phyloP scores from a whole-genome alignment of 306 rosid species.

The Vigna unguiculata region DNA sequence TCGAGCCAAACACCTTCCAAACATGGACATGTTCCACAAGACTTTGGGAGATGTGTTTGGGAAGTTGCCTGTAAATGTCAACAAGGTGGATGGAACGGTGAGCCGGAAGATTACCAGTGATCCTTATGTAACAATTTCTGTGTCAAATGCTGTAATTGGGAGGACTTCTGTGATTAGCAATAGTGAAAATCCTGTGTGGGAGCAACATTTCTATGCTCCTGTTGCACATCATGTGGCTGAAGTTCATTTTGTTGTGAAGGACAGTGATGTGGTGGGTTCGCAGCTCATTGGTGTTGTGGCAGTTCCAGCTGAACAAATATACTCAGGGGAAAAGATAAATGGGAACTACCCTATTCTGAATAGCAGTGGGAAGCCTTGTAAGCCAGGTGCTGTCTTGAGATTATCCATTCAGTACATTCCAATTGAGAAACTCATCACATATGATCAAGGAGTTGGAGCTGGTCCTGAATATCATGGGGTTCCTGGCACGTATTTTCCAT shows the following conservation, averaged over 20 bases:
- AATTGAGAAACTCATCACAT: slow-evolving; percentile 67
- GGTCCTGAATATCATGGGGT: slow-evolving; percentile 91
- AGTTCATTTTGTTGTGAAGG: slow-evolving; percentile 87
- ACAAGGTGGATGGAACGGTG: slow-evolving; percentile 66
- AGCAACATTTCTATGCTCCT: slow-evolving; percentile 80
- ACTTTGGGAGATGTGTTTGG: slow-evolving; percentile 79
- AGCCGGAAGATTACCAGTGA: slow-evolving; percentile 83
- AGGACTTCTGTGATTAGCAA: slow-evolving; percentile 96
- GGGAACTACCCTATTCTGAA: slow-evolving; percentile 80
- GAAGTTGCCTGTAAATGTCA: slow-evolving; percentile 60
- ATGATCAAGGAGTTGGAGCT: slow-evolving; percentile 86
- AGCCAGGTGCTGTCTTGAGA: slow-evolving; percentile 73
- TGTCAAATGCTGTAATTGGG: slow-evolving; percentile 83
- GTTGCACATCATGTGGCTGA: slow-evolving; percentile 91
- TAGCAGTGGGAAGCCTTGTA: slow-evolving; percentile 85
- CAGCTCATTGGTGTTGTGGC: slow-evolving; percentile 82
- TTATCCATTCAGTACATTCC: slow-evolving; percentile 86
- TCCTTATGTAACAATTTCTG: slow-evolving; percentile 84
- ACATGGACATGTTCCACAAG: slow-evolving; percentile 97
- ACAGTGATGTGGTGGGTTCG: slow-evolving; percentile 95
- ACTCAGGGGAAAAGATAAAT: slow-evolving; percentile 66
- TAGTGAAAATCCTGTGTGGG: slow-evolving; percentile 89
- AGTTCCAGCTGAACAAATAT: slow-evolving; percentile 82
- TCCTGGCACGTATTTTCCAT: slow-evolving; percentile 93
- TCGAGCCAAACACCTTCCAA: slow-evolving; percentile 82